Conservation (phyloP, 2,329 filamentous ascomycete genomes). For the Sordariomycetes sp. region DNA sequence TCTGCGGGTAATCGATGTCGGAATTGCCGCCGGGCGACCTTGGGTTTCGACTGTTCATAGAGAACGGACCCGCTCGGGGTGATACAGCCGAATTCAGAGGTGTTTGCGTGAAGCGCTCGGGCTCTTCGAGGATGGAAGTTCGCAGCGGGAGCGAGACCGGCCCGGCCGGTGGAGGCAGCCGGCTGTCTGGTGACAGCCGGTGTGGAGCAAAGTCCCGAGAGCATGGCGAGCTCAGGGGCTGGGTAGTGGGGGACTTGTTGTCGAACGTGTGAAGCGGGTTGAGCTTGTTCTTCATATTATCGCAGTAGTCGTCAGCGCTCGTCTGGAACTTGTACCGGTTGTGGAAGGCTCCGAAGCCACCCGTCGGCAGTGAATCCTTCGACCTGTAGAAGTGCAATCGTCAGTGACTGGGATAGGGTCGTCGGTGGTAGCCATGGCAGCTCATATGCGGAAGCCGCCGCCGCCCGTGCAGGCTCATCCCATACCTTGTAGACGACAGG, state of each 20-base stretch:
- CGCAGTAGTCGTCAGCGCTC: constrained; percentile 35
- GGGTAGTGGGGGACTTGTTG: constrained; percentile 30
- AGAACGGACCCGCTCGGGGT: constrained; percentile 31
- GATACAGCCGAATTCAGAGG: constrained; percentile 37
- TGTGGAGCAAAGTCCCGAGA: constrained; percentile 24
- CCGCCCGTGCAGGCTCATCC: background rate
- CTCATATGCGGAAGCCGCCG: background rate
- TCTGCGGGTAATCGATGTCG: constrained; percentile 37
- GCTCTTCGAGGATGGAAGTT: constrained; percentile 28
- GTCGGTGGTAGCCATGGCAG: background rate
- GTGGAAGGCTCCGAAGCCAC: constrained; percentile 36
- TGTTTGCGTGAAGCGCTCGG: constrained; percentile 31
- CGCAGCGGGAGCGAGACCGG: constrained; percentile 30
- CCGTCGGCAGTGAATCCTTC: constrained; percentile 26
- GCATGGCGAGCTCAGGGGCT: constrained; percentile 16
- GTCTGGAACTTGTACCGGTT: constrained; percentile 36
- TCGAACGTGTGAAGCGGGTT: constrained; percentile 28
- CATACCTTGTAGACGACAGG: constrained; percentile 26
- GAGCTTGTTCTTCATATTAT: constrained; percentile 44
- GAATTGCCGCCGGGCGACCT: constrained; percentile 30
- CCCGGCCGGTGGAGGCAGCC: constrained; percentile 34
- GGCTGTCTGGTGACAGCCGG: constrained; percentile 24
- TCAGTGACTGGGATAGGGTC: background rate
- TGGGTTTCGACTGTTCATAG: constrained; percentile 21
- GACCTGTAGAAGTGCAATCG: constrained; percentile 16